Evolutionary conservation across 257 asterid genomes (phyloP).

Genomic region (Salvia rosmarinus): DNA sequence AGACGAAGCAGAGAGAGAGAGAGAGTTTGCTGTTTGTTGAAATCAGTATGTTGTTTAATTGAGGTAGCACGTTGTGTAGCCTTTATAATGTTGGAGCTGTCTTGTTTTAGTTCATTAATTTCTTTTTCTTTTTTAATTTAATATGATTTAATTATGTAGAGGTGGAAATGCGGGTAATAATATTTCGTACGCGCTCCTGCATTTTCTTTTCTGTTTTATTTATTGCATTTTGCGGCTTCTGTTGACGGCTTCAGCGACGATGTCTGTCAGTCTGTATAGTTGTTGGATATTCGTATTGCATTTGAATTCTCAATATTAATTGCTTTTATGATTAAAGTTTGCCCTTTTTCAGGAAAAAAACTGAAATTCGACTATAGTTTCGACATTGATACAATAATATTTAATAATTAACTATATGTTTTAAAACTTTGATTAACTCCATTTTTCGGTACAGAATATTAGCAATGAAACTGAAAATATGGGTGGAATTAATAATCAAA

Average conservation of each 20-base stretch:
- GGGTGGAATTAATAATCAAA: too few relatives aligned
- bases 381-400: too few relatives aligned
- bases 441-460: too few relatives aligned
- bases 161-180: background rate
- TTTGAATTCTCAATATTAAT: too few relatives aligned
- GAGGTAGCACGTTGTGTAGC: background rate
- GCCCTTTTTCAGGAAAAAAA: too few relatives aligned
- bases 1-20: constrained; percentile 20
- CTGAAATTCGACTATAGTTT: too few relatives aligned
- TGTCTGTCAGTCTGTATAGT: too few relatives aligned
- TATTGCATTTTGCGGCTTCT: constrained; percentile 15
- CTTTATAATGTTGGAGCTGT: background rate
- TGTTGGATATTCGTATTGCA: background rate
- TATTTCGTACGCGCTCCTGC: constrained; percentile 9
- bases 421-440: too few relatives aligned
- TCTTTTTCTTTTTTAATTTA: background rate
- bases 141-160: background rate
- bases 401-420: too few relatives aligned
- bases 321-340: too few relatives aligned
- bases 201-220: background rate
- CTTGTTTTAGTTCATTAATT: background rate
- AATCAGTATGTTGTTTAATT: background rate
- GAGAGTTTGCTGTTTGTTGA: background rate
- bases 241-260: constrained; percentile 16
- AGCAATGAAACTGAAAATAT: too few relatives aligned